Evolutionary conservation across 2,329 filamentous ascomycete species (phyloP).

Genomic region (Cladorrhinum sp.): DNA sequence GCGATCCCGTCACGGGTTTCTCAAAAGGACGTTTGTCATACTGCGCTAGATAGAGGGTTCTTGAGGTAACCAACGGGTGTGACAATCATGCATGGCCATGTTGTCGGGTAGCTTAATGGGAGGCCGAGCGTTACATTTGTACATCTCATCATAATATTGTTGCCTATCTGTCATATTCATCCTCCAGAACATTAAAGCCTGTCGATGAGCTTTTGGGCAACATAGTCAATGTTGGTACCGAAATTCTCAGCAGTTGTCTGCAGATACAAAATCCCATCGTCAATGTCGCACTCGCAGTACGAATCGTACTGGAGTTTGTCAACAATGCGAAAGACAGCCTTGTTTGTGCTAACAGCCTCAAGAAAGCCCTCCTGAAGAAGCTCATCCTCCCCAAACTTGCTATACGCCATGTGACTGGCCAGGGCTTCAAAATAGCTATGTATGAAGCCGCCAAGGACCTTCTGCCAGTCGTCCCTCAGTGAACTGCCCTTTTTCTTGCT

Average conservation of each 20-base stretch:
- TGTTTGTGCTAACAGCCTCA: conserved; percentile 43
- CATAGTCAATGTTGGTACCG: conserved; percentile 22
- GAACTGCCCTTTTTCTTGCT: conserved; percentile 31
- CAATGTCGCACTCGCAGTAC: conserved; percentile 47
- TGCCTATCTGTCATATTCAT: neutral
- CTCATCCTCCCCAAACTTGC: conserved; percentile 49
- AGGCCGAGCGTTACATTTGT: neutral
- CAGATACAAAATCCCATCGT: conserved; percentile 50
- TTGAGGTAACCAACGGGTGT: neutral
- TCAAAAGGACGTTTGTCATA: neutral
- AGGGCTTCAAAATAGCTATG: conserved; percentile 45
- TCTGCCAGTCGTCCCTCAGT: conserved; percentile 42
- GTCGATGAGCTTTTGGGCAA: conserved; percentile 24
- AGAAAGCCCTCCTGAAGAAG: conserved; percentile 48
- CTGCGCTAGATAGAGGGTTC: neutral
- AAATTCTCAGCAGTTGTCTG: conserved; percentile 33
- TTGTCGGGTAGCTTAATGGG: neutral
- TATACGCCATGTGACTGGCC: conserved; percentile 38
- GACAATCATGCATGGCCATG: neutral
- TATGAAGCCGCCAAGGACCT: conserved; percentile 40
- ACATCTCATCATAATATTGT: too few species aligned
- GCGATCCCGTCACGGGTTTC: neutral
- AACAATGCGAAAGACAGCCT: conserved; percentile 46
- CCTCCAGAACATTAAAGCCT: conserved; percentile 12
- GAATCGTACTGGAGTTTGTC: conserved; percentile 40